phyloP scores from a whole-genome alignment of 169 alveolate species.

The Plasmodium vivax region DNA sequence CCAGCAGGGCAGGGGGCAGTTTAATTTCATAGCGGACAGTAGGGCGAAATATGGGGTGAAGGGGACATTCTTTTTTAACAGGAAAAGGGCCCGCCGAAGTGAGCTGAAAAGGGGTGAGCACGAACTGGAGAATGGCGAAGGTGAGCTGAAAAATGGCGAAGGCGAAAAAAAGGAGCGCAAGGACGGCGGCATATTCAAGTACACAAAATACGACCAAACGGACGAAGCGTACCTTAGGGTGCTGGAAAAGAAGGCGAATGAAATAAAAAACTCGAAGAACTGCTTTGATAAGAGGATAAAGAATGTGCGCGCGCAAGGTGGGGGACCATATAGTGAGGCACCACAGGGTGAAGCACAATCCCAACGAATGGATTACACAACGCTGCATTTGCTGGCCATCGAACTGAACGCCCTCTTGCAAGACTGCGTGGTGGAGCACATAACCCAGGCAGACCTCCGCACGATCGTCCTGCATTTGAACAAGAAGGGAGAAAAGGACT shows the following conservation, averaged over 20 bases:
- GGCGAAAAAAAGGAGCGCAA: not conserved
- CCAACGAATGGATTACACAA: slow-evolving; percentile 58
- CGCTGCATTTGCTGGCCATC: slow-evolving; percentile 34
- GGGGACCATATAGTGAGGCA: too few relatives aligned
- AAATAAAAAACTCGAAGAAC: slow-evolving; percentile 57
- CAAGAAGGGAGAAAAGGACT: slow-evolving; percentile 43
- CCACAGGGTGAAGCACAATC: not conserved
- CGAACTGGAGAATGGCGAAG: not conserved
- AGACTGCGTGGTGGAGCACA: slow-evolving; percentile 64
- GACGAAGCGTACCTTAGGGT: slow-evolving; percentile 17
- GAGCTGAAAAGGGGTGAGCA: not conserved
- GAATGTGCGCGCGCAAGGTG: not conserved
- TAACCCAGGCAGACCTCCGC: slow-evolving; percentile 48
- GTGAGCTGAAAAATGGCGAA: not conserved
- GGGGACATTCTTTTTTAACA: not conserved
- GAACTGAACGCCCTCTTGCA: slow-evolving; percentile 44
- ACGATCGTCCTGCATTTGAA: slow-evolving; percentile 61
- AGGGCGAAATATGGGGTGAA: not conserved
- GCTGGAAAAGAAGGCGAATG: slow-evolving; percentile 61
- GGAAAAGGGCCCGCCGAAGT: not conserved
- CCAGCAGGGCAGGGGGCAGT: not conserved
- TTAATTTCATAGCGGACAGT: slow-evolving; percentile 10
- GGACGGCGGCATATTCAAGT: not conserved
- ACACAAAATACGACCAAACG: slow-evolving; percentile 31
- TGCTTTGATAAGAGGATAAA: slow-evolving; percentile 42